Conservation (phyloP, 2,329 filamentous ascomycete species). For the Talaromyces amestolkiae region DNA sequence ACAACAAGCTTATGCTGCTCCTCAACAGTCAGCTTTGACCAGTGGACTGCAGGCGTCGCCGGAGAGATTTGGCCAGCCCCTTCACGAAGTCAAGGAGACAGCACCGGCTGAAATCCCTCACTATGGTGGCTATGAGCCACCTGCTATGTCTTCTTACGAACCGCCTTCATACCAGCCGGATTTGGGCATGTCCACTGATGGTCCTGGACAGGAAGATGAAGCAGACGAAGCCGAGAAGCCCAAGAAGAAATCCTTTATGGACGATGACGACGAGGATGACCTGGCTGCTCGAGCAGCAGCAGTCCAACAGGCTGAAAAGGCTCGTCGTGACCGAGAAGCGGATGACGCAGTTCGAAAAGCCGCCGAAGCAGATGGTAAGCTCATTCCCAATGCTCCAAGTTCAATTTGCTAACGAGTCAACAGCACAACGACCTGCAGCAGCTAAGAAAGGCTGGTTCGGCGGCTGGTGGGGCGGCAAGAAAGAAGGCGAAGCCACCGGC, state of each 20-base stretch:
- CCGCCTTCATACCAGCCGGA: constrained; percentile 39
- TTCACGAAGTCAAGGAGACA: constrained; percentile 23
- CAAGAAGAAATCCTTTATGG: constrained; percentile 77
- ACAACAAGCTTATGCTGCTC: constrained; percentile 23
- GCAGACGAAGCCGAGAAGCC: constrained; percentile 59
- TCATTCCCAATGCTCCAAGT: constrained; percentile 13
- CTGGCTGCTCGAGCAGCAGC: constrained; percentile 56
- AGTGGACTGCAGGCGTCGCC: constrained; percentile 30
- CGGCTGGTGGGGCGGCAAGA: constrained; percentile 77
- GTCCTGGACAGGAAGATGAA: constrained; percentile 53
- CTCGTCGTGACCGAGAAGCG: constrained; percentile 72
- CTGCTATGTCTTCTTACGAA: constrained; percentile 33
- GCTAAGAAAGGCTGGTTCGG: constrained; percentile 68
- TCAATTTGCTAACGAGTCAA: constrained; percentile 40
- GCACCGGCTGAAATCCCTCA: constrained; percentile 24
- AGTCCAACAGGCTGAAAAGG: constrained; percentile 58
- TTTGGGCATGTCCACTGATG: constrained; percentile 29
- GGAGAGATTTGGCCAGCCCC: constrained; percentile 26
- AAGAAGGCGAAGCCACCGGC: constrained; percentile 56
- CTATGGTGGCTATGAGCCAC: constrained; percentile 37
- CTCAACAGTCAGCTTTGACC: constrained; percentile 27
- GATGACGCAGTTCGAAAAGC: constrained; percentile 82
- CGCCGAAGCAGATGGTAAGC: constrained; percentile 65
- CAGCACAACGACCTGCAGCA: constrained; percentile 38
- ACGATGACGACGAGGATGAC: constrained; percentile 73